These are phyloP conservation scores for Musa balbisiana DNA, from an alignment of 202 grass and related monocot species.

Conservation along the genomic window DNA sequence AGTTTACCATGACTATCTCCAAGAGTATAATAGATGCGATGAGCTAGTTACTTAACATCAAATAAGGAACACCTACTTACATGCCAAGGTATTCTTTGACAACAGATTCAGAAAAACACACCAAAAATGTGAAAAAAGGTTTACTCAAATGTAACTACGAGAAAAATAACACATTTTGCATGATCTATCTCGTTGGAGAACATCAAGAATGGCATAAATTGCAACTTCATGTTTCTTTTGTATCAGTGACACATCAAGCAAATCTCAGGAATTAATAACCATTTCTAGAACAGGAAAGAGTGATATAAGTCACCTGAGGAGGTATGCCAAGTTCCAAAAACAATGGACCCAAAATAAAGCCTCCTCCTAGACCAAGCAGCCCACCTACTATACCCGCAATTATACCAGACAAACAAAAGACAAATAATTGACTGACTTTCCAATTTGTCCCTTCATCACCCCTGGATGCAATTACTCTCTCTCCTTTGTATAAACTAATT, in stretches of 20 bases:
- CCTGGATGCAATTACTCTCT: slow-evolving; percentile 58
- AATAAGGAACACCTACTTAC: not conserved
- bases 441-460: slow-evolving; percentile 42
- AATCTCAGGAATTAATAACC: not conserved
- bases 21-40: not conserved
- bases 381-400: slow-evolving; percentile 61
- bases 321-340: slow-evolving; percentile 88
- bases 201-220: not conserved
- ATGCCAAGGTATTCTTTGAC: not conserved
- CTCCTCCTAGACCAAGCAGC: slow-evolving; percentile 78
- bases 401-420: slow-evolving; percentile 49
- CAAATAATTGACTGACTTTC: slow-evolving; percentile 52
- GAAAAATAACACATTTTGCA: not conserved
- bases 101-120: not conserved
- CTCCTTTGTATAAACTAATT: slow-evolving; percentile 63
- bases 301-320: slow-evolving; percentile 45
- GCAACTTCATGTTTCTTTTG: not conserved
- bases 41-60: too few relatives aligned
- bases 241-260: not conserved
- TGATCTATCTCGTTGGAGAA: not conserved
- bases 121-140: not conserved
- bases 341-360: slow-evolving; percentile 78
- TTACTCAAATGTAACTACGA: not conserved
- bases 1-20: not conserved
- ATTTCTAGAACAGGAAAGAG: not conserved